Evolutionary conservation across 768 basidiomycete genomes (phyloP), one percentile per base, ranked within the genome.

Genomic region (Trametes cingulata): DNA sequence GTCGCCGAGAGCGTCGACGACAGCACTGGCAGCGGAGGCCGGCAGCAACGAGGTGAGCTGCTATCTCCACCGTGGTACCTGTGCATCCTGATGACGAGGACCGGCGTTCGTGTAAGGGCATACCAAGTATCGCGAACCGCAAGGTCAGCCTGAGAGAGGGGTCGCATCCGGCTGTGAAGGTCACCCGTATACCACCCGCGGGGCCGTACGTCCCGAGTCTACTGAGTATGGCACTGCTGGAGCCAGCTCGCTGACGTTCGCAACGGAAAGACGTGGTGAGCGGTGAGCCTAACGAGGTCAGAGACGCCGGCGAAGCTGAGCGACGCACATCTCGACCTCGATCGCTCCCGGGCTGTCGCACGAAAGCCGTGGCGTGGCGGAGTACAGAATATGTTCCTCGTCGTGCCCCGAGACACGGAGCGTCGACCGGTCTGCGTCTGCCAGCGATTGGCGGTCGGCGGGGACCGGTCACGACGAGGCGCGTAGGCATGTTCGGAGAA

Each of bases 211-310:
- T 76, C 17, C 14, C 0, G 6, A 29, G 17, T 57, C 7, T n/a
- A n/a, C n/a, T n/a, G n/a, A n/a, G n/a, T 14, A 3, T 47, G 46
- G 17, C 45, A n/a, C n/a, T n/a, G 9, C 7, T 36, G 19, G 15
- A 20, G 8, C 29, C 6, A 5, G 12, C 7, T 17, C 37, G 6
- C 39, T 9, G 20, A 22, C 19, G 20, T 42, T 24, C 10, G 20
- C 29, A 82, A n/a, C n/a, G n/a, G 79, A 83, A 81, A 56, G 75
- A 82, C 61, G 79, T 80, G 2, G 80, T 82, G 47, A 82, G 79
- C 80, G 0, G 80, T 57, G 80, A 83, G 68, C 60, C 82, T 60
- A 78, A 80, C 40, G 74, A 78, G 59, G 76, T 76, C 13, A 75
- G 76, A 42, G 68, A 74, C 8, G 61, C 68, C n/a, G n/a, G n/a